Percentiles rank a stretch among this genome's conserved stretches.
Conservation (phyloP, 805 yeast species). For the Vanderwaltozyma yarrowii region DNA sequence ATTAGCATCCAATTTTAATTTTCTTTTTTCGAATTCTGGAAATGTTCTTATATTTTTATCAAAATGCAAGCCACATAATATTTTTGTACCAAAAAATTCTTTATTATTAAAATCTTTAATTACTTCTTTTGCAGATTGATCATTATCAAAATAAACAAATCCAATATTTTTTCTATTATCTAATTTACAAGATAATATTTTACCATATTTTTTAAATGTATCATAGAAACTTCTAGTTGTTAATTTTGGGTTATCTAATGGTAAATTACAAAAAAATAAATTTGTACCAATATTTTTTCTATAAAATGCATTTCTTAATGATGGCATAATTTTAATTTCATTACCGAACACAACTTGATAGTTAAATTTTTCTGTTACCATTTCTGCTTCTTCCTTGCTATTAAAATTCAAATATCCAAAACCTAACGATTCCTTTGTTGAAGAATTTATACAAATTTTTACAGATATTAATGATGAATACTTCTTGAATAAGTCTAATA, state of each 20-base stretch:
- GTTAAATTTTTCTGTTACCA: constrained; percentile 49
- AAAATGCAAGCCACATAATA: constrained; percentile 35
- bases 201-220: constrained; percentile 40
- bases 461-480: constrained; percentile 43
- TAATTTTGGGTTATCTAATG: constrained; percentile 25
- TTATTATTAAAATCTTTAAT: constrained; percentile 28
- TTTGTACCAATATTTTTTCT: constrained; percentile 43
- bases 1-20: constrained; percentile 16
- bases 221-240: constrained; percentile 42
- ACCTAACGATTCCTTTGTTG: constrained; percentile 49
- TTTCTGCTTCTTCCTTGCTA: constrained; percentile 39
- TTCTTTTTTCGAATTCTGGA: constrained; percentile 26
- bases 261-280: constrained; percentile 40
- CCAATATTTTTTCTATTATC: constrained; percentile 34
- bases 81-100: constrained; percentile 24
- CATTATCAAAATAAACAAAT: constrained; percentile 33
- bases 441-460: constrained; percentile 48
- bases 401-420: constrained; percentile 65
- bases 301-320: constrained; percentile 35
- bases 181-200: constrained; percentile 34
- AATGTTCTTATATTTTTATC: constrained; percentile 27
- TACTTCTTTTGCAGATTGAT: constrained; percentile 29
- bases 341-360: constrained; percentile 30
- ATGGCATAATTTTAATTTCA: constrained; percentile 48
- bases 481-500: constrained; percentile 35